Evolutionary conservation across 306 rosid genomes (phyloP), one percentile per base, ranked within the genome.

Genomic region (Quercus variabilis): DNA sequence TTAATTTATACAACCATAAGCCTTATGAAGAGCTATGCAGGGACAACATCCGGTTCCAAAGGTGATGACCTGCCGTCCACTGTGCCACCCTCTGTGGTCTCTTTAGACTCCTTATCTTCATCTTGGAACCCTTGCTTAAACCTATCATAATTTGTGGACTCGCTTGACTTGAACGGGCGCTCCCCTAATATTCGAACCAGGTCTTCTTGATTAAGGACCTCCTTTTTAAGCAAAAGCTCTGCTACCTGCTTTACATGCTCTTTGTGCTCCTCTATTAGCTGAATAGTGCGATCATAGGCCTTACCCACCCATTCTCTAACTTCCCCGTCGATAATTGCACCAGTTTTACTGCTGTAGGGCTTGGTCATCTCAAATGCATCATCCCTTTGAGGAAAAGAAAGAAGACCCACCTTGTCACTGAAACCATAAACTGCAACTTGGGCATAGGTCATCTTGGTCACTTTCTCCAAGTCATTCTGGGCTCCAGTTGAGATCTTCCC

Each of bases 401-500:
- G 88, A 55, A 81, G 84, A 68, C 88, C 90, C 26, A 81, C 84
- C 65, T 81, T 84, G 59, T 87, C 80, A 18, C 88, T 75, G 82
- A 87, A 84, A 62, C 80, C 86, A 73, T 87, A 81, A 19, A 81
- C 78, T 20, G 86, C 82, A 38, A 84, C 88, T 73, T 81, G 86
- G 19, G 86, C 86, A 74, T 82, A 84, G 10, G 88, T 82, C 85
- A 84, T 82, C 76, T 82, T 84, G 68, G 88, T 87, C 82, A 87
- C 88, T 79, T 84, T 74, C 81, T 87, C 90, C 74, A 84, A 68
- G 80, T 84, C 88, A 23, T 84, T 79, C 67, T 84, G 83, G 1
- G 90, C 88, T 79, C 86, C 90, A 26, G 81, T 82, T 54, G 90
- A 79, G 52, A 87, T 84, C 54, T 84, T 79, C 59, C 88, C 86